A percentile compares a stretch with the other conserved stretches of the same genome.
Conservation (phyloP, 129 eudicot species). For the Ambrosia trifida region DNA sequence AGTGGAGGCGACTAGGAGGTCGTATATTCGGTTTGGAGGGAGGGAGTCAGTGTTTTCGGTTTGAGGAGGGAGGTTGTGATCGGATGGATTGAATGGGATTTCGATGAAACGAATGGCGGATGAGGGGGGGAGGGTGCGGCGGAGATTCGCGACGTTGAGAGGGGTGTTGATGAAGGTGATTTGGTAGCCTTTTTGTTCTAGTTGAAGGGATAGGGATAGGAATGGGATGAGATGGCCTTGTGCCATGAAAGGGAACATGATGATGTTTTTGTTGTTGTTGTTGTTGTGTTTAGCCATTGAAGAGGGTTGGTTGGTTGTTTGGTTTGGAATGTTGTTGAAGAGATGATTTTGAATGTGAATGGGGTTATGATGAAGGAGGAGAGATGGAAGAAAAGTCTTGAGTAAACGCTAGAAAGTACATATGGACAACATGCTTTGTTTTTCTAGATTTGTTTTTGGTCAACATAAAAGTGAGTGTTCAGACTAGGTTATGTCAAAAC, state of each 20-base stretch:
- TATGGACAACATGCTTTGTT: background rate
- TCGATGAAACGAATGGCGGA: constrained; percentile 54
- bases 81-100: constrained; percentile 64
- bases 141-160: constrained; percentile 62
- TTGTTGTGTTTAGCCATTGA: constrained; percentile 28
- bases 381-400: background rate
- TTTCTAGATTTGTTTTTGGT: background rate
- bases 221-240: constrained; percentile 80
- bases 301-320: background rate
- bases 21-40: constrained; percentile 37
- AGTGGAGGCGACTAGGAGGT: constrained; percentile 44
- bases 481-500: too few relatives aligned
- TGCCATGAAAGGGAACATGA: constrained; percentile 80
- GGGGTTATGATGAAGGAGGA: background rate
- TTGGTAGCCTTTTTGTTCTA: constrained; percentile 46
- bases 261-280: constrained; percentile 35
- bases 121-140: constrained; percentile 37
- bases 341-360: background rate
- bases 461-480: too few relatives aligned
- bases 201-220: constrained; percentile 49
- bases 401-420: constrained; percentile 16
- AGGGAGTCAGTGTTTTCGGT: constrained; percentile 57
- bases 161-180: constrained; percentile 69
- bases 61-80: constrained; percentile 63
- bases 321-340: background rate